Percentiles rank a stretch among this genome's conserved stretches.
phyloP scores from a whole-genome alignment of 306 rosid genomes.

The Pyrus bretschneideri region DNA sequence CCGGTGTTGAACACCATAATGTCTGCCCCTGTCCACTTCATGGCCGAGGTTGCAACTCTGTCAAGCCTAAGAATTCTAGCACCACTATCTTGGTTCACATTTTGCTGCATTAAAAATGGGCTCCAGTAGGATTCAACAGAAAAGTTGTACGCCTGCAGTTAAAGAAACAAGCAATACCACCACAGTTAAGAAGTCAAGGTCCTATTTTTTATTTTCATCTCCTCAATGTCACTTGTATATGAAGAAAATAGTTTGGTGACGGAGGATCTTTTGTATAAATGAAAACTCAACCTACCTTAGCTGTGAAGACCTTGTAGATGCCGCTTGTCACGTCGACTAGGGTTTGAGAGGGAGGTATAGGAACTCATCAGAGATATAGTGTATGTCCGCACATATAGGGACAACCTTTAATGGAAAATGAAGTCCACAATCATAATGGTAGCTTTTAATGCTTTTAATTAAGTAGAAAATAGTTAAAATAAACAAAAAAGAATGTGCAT shows the following conservation, averaged over 20 bases:
- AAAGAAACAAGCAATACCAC: not conserved
- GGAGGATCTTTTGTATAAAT: not conserved
- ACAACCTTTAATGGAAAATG: too few species aligned
- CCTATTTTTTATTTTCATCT: too few species aligned
- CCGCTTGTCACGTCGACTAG: conserved; percentile 13
- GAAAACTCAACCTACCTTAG: conserved; percentile 17
- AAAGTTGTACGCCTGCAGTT: conserved; percentile 30
- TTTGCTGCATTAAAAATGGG: conserved; percentile 37
- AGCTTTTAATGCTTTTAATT: too few species aligned
- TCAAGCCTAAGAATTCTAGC: conserved; percentile 25
- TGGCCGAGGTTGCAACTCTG: conserved; percentile 10
- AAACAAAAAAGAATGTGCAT: too few species aligned
- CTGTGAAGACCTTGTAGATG: conserved; percentile 24
- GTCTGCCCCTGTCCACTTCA: conserved; percentile 31
- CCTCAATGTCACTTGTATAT: too few species aligned
- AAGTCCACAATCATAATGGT: too few species aligned
- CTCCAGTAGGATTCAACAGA: conserved; percentile 45
- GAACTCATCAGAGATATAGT: too few species aligned
- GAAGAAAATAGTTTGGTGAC: too few species aligned
- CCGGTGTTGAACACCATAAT: conserved; percentile 47
- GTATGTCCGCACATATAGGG: too few species aligned
- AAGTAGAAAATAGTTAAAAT: too few species aligned
- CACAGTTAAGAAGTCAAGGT: not conserved
- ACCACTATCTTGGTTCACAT: conserved; percentile 12
- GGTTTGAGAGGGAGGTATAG: conserved; percentile 18